Evolutionary conservation across 805 yeast genomes (phyloP), one percentile per base, ranked within the genome.

Genomic region (Suhomyces sp.): DNA sequence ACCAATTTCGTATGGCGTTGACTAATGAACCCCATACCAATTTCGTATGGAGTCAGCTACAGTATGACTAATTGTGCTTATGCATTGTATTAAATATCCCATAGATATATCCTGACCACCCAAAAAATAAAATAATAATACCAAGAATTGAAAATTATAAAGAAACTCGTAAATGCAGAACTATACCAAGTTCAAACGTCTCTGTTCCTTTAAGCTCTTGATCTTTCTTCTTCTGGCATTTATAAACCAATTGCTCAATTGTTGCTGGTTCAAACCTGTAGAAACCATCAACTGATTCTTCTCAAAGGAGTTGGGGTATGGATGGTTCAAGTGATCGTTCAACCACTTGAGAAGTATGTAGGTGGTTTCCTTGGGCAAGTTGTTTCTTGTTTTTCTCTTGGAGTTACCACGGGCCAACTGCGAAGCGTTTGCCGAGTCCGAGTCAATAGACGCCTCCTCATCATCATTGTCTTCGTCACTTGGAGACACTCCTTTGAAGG

Each of bases 241-340:
- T 63, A 89, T 90, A 62, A 89, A 89, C 96, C 96, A 89, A 65
- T 89, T 90, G 58, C 88, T 80, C 55, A 89, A 77, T 68, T 89
- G 96, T 55, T 87, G 90, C 68, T 86, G 84, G 57, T 89, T 87
- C 64, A 89, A 76, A 0, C 94, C 93, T 0, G 96, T 89, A 64
- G 80, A 77, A 59, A 78, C 74, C 77, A 87, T 80, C 51, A 89
- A 74, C 61, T 82, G 83, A 56, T 81, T 78, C 72, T 90, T 89
- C 61, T 89, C 96, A 46, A 83, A 81, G 50, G 87, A 87, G 50
- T 88, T 86, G 2, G 96, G 96, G 67, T 89, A 89, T 12, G 96
- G 96, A 62, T 88, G 88, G 55, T 85, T 83, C 60, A 88, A 71
- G 66, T 89, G 92, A 36, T 82, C 82, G 53, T 83, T 73, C 49